phyloP scores from a whole-genome alignment of 305 asterid genomes.

The Salvia sclarea region DNA sequence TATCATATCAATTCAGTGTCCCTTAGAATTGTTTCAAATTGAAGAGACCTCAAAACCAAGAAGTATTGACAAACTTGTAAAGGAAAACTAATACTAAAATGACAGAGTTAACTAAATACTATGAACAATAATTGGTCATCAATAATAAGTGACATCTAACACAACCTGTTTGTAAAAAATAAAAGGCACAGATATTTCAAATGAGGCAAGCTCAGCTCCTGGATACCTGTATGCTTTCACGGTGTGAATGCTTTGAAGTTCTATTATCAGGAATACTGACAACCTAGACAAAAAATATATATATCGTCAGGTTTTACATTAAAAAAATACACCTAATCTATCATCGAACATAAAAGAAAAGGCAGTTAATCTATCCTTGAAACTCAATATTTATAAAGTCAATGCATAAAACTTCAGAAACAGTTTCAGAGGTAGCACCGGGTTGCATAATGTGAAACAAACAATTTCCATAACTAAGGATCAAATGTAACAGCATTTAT shows the following conservation, averaged over 20 bases:
- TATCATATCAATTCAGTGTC: slow-evolving; percentile 1
- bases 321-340: neutral
- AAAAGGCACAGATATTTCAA: slow-evolving; percentile 6
- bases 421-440: slow-evolving; percentile 16
- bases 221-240: slow-evolving; percentile 73
- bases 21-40: neutral
- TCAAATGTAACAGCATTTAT: slow-evolving; percentile 15
- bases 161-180: slow-evolving; percentile 9
- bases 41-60: neutral
- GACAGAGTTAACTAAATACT: neutral
- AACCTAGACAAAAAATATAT: slow-evolving; percentile 43
- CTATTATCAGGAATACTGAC: slow-evolving; percentile 81
- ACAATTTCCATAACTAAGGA: slow-evolving; percentile 7
- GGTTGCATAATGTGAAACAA: slow-evolving; percentile 9
- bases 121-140: slow-evolving; percentile 13
- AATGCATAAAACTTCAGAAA: slow-evolving; percentile 17
- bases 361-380: slow-evolving; percentile 11
- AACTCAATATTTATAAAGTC: neutral
- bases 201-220: slow-evolving; percentile 22
- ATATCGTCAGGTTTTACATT: slow-evolving; percentile 21
- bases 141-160: neutral
- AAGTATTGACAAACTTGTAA: neutral
- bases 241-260: slow-evolving; percentile 51
- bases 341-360: neutral
- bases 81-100: neutral